Conservation (phyloP, 2,329 filamentous ascomycete species). For the Lecanosticta acicola region DNA sequence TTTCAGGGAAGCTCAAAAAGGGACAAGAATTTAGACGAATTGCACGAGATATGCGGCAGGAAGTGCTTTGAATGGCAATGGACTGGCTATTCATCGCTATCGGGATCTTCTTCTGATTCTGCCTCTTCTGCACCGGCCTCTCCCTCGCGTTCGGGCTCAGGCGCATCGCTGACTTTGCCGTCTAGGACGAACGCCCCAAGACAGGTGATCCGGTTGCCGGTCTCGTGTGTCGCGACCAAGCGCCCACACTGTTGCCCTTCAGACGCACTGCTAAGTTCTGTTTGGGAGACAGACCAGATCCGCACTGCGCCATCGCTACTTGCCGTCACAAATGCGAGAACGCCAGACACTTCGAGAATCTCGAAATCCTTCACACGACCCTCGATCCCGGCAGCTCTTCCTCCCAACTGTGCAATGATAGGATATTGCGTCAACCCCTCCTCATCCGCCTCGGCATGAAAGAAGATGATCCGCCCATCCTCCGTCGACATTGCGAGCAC, state of each 20-base stretch:
- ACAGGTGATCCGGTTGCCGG: slow-evolving; percentile 84
- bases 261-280: slow-evolving; percentile 4
- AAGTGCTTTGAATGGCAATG: no score
- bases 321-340: slow-evolving; percentile 58
- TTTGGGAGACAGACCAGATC: slow-evolving; percentile 54
- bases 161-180: slow-evolving; percentile 20
- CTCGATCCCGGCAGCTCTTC: slow-evolving; percentile 54
- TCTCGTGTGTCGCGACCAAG: slow-evolving; percentile 73
- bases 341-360: slow-evolving; percentile 45
- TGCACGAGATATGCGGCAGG: no score
- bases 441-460: slow-evolving; percentile 51
- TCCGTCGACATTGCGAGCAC: slow-evolving; percentile 78
- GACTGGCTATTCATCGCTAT: slow-evolving; percentile 1
- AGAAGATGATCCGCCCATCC: slow-evolving; percentile 81
- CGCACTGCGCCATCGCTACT: slow-evolving; percentile 83
- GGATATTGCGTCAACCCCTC: slow-evolving; percentile 31
- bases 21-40: background rate
- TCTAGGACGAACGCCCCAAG: slow-evolving; percentile 77
- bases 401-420: slow-evolving; percentile 71
- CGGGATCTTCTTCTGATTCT: slow-evolving; percentile 4
- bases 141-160: slow-evolving; percentile 13
- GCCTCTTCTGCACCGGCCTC: slow-evolving; percentile 13
- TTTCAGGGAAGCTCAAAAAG: background rate
- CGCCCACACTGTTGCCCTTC: slow-evolving; percentile 51
- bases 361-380: slow-evolving; percentile 86